Evolutionary conservation across 2,329 filamentous ascomycete genomes (phyloP).

Genomic region (Cadophora luteo-olivacea): DNA sequence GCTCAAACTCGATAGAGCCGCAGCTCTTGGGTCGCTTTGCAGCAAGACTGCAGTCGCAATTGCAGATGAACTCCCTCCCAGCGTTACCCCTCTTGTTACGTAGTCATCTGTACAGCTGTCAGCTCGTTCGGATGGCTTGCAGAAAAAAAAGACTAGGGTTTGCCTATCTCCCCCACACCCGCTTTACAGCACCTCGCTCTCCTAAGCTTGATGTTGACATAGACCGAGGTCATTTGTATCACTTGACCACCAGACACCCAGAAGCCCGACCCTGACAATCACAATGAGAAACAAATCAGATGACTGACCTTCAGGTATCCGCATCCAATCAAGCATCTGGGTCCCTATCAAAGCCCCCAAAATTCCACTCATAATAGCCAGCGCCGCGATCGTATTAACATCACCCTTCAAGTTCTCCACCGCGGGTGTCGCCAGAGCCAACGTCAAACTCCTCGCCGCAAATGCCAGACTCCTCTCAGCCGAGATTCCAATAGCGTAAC

Average conservation of each 20-base stretch:
- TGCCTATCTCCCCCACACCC: neutral
- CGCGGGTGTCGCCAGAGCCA: conserved; percentile 65
- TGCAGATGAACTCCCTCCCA: conserved; percentile 66
- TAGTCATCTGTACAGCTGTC: conserved; percentile 58
- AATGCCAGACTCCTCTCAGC: conserved; percentile 60
- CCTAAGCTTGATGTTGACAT: neutral
- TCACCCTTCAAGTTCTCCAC: conserved; percentile 63
- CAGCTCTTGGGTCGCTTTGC: conserved; percentile 62
- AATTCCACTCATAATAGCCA: conserved; percentile 66
- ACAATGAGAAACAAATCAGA: neutral
- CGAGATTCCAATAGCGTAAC: conserved; percentile 60
- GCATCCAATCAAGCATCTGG: conserved; percentile 54
- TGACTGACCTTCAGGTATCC: conserved; percentile 58
- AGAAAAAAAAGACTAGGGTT: no score
- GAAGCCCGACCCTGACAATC: neutral
- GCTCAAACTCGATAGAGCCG: conserved; percentile 63
- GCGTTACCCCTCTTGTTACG: conserved; percentile 65
- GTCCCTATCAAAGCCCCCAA: conserved; percentile 62
- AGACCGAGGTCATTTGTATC: neutral
- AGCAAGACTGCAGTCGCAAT: conserved; percentile 64
- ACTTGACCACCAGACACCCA: conserved; percentile 3
- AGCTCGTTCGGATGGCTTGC: conserved; percentile 16
- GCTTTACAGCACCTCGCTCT: neutral
- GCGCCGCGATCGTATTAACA: conserved; percentile 58
- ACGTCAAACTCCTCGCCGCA: conserved; percentile 61